Base-by-base conservation (phyloP, 2,329 filamentous ascomycete species). In the Monosporascus sp. region DNA sequence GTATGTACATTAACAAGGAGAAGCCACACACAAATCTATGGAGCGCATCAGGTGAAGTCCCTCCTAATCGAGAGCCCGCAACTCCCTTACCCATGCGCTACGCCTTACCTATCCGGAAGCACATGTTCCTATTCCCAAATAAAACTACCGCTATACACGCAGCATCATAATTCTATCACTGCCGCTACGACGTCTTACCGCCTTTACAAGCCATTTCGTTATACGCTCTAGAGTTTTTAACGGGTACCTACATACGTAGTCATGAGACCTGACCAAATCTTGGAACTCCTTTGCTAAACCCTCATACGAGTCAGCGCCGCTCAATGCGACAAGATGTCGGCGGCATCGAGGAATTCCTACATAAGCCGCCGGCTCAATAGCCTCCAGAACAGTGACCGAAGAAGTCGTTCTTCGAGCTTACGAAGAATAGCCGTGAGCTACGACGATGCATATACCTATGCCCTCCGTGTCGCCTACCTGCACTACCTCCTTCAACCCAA, bases 401-500 rank as follows among this genome's bases (percentile, higher is more conserved):
- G 65, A 48, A 71, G 72, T 53, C 74, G 79, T 58, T 68, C 74
- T 9, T 83, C 82, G 48, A 74, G 70, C 58, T 70, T 74, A 47
- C 73, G 76, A 56, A 68, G 74, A 48, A 67, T 74, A 50, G 70
- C 75, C 51, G 76, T 86, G 59, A 79, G 78, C 62, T 78, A 83
- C 69, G 88, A 95, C 63, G 91, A 97, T 72, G 92, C 91, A 67
- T 96, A 95, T 74, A 88, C 86, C 58, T 96, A 91, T 73, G 91
- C 92, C 63, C 84, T 99, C 51, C 88, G 94, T 58, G 86, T 89
- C 61, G 93, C 93, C 62, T 97, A 91, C 72, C 87, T 99, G 54
- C 82, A 93, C 71, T 95, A 99, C 72, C 85, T 97, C 45, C 81
- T 99, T 50, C 91, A 96, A 69, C 93, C 94, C 58, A 89, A 91